Conservation (phyloP, 2,329 filamentous ascomycete genomes). For the Fusarium sp. region DNA sequence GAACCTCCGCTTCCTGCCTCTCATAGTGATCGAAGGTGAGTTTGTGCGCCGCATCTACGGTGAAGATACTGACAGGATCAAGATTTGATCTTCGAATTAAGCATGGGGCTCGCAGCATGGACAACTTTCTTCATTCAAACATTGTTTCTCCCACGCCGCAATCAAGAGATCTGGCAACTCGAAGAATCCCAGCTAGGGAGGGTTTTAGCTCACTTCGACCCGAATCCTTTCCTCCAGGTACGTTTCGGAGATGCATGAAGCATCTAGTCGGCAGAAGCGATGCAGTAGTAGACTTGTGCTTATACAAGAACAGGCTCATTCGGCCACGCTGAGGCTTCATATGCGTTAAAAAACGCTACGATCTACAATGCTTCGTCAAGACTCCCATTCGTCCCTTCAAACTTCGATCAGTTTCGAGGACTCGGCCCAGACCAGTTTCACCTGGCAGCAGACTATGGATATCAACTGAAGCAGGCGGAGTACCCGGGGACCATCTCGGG, state of each 20-base stretch:
- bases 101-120: too few species aligned
- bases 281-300: conserved; percentile 11
- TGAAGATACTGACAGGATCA: too few species aligned
- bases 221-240: conserved; percentile 37
- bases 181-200: conserved; percentile 46
- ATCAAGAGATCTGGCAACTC: conserved; percentile 48
- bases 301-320: conserved; percentile 44
- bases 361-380: conserved; percentile 51
- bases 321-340: conserved; percentile 48
- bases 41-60: too few species aligned
- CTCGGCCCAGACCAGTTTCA: conserved; percentile 49
- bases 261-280: not conserved
- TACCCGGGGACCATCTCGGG: conserved; percentile 37
- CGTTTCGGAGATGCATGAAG: not conserved
- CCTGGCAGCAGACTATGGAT: conserved; percentile 40
- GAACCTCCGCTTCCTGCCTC: conserved; percentile 41
- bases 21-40: conserved; percentile 31
- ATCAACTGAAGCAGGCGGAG: conserved; percentile 50
- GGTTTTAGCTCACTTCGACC: conserved; percentile 33
- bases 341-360: conserved; percentile 50
- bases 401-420: conserved; percentile 43
- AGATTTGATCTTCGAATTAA: too few species aligned
- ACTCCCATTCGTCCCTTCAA: conserved; percentile 45
- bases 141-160: conserved; percentile 54
- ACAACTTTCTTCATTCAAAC: conserved; percentile 55